phyloP scores from a whole-genome alignment of 176 grass and related monocot genomes.

The Musa acuminata region DNA sequence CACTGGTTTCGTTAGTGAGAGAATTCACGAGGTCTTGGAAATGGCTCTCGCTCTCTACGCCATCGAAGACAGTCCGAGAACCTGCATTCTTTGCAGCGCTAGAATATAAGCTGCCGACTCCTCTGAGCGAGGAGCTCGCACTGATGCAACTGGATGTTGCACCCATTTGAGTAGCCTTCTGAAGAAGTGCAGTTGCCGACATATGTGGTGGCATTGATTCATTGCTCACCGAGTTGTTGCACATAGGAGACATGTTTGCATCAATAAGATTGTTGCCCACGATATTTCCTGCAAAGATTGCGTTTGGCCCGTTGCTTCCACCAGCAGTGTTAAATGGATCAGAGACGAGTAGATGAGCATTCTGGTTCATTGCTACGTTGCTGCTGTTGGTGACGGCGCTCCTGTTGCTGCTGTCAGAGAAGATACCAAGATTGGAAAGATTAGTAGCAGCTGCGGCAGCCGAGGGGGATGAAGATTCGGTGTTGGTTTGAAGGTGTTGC shows the following conservation, averaged over 20 bases:
- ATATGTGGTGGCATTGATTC: not conserved
- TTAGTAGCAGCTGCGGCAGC: not conserved
- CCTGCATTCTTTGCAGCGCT: not conserved
- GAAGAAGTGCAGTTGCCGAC: constrained; percentile 19
- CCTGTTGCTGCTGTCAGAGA: not conserved
- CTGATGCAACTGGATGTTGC: not conserved
- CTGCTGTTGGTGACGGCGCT: not conserved
- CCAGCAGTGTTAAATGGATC: constrained; percentile 2
- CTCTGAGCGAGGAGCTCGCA: constrained; percentile 5
- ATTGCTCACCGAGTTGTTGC: not conserved
- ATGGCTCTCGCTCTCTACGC: not conserved
- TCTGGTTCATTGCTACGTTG: not conserved
- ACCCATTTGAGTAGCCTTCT: constrained; percentile 20
- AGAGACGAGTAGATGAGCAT: not conserved
- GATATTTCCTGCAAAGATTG: not conserved
- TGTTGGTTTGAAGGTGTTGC: constrained; percentile 16
- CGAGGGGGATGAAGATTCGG: not conserved
- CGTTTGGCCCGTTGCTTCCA: not conserved
- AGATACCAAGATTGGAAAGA: constrained; percentile 15
- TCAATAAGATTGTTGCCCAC: not conserved
- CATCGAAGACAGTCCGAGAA: not conserved
- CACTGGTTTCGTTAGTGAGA: not conserved
- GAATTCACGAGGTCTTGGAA: constrained; percentile 21
- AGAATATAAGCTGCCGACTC: constrained; percentile 10
- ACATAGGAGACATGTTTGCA: not conserved